Conservation (phyloP, 306 rosid genomes). For the Luffa aegyptiaca region DNA sequence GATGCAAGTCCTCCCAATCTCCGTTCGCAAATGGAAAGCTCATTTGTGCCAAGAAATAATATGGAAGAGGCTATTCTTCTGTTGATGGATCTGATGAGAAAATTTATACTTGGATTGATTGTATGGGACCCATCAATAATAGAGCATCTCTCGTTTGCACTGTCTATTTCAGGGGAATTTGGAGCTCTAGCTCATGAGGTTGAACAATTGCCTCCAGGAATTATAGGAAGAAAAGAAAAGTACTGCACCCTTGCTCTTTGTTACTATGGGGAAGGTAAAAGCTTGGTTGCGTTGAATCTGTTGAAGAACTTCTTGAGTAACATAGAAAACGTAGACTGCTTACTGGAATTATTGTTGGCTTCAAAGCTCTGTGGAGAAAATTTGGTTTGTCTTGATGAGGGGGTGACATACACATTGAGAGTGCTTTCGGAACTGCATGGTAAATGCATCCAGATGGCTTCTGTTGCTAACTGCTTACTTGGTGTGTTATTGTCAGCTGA, state of each 20-base stretch:
- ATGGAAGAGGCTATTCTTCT: constrained; percentile 83
- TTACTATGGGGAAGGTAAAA: constrained; percentile 57
- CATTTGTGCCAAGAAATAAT: constrained; percentile 79
- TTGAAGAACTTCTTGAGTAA: constrained; percentile 51
- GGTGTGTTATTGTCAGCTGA: constrained; percentile 60
- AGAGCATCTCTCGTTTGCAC: constrained; percentile 77
- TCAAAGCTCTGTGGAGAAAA: constrained; percentile 76
- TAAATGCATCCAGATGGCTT: constrained; percentile 43
- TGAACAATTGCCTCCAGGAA: constrained; percentile 69
- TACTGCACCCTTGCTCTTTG: constrained; percentile 55
- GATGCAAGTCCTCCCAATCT: constrained; percentile 77
- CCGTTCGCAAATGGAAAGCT: constrained; percentile 66
- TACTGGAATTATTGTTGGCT: constrained; percentile 48
- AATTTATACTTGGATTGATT: constrained; percentile 35
- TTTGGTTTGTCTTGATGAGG: constrained; percentile 44
- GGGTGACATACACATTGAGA: constrained; percentile 38
- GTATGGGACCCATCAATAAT: constrained; percentile 70
- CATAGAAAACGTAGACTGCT: constrained; percentile 39
- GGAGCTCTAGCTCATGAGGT: constrained; percentile 47
- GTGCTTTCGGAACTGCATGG: constrained; percentile 44
- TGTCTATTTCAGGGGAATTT: constrained; percentile 54
- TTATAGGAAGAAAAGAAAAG: constrained; percentile 47
- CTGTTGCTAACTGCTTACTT: constrained; percentile 54
- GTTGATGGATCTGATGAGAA: constrained; percentile 50
- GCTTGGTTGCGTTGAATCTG: constrained; percentile 60